Evolutionary conservation across 345 rosid genomes (phyloP).

Genomic region (thale cress (Arabidopsis thaliana)): DNA sequence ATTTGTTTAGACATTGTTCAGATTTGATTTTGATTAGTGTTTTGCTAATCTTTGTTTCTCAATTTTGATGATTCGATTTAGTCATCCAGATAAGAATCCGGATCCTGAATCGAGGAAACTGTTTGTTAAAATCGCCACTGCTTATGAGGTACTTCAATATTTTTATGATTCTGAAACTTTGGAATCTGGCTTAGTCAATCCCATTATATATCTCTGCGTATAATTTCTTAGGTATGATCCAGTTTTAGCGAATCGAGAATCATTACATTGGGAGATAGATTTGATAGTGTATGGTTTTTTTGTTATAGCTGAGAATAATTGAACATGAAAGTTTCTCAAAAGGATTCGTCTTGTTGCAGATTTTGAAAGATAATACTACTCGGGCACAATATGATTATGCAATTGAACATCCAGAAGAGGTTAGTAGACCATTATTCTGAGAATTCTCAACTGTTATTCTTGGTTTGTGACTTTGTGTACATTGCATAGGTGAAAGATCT

Average conservation of each 20-base stretch:
- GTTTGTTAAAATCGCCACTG: conserved; percentile 94
- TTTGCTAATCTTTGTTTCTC: not conserved
- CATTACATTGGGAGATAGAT: not conserved
- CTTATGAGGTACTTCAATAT: conserved; percentile 73
- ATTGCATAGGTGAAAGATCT: not conserved
- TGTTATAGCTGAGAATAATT: not conserved
- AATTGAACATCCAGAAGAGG: conserved; percentile 96
- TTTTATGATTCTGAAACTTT: not conserved
- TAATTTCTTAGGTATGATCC: conserved; percentile 5
- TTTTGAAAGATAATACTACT: conserved; percentile 95
- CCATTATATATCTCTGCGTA: conserved; percentile 2
- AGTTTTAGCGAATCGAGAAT: not conserved
- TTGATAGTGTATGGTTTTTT: conserved; percentile 11
- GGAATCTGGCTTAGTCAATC: not conserved
- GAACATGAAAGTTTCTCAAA: conserved; percentile 14
- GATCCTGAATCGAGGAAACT: conserved; percentile 93
- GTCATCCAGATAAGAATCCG: conserved; percentile 97
- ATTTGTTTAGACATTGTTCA: conserved; percentile 17
- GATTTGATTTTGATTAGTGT: conserved; percentile 8
- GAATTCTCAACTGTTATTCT: not conserved
- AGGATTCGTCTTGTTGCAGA: conserved; percentile 51
- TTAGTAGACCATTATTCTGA: conserved; percentile 25
- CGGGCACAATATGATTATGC: conserved; percentile 96
- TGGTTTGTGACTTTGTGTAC: not conserved
- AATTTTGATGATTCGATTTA: conserved; percentile 28